Percentiles rank a stretch among this genome's conserved stretches.
phyloP scores from a whole-genome alignment of 257 asterid species.

The Leptodermis oblonga region DNA sequence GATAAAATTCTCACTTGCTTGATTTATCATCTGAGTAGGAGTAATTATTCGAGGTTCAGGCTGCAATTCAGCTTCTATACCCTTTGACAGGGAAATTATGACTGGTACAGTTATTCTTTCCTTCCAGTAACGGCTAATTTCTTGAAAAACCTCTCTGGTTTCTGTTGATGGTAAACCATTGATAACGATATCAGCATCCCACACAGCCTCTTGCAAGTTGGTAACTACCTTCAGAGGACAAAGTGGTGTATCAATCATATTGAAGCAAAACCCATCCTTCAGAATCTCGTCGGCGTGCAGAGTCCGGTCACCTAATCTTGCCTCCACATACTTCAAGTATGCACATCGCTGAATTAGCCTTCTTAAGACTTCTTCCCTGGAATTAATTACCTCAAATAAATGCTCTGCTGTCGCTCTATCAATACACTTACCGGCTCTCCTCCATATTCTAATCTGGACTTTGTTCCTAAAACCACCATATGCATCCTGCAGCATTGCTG shows the following conservation, averaged over 20 bases:
- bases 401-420: constrained; percentile 71
- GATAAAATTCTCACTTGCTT: constrained; percentile 53
- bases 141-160: constrained; percentile 67
- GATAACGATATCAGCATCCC: constrained; percentile 88
- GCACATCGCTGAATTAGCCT: constrained; percentile 80
- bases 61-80: constrained; percentile 76
- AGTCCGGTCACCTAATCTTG: constrained; percentile 79
- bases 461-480: constrained; percentile 66
- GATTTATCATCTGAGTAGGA: constrained; percentile 82
- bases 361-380: constrained; percentile 75
- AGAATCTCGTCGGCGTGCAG: constrained; percentile 79
- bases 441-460: constrained; percentile 73
- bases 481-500: constrained; percentile 77
- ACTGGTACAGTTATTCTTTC: constrained; percentile 65
- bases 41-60: constrained; percentile 79
- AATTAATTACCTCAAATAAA: constrained; percentile 77
- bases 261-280: constrained; percentile 83
- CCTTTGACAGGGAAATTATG: constrained; percentile 80
- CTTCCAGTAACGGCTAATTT: constrained; percentile 79
- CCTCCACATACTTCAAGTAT: constrained; percentile 79
- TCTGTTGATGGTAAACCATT: constrained; percentile 93
- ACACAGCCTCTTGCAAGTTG: constrained; percentile 90
- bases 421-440: constrained; percentile 65
- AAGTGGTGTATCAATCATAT: constrained; percentile 89
- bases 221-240: constrained; percentile 92